phyloP scores from a whole-genome alignment of 139 green algal genomes.

The Asterochloris erici region DNA sequence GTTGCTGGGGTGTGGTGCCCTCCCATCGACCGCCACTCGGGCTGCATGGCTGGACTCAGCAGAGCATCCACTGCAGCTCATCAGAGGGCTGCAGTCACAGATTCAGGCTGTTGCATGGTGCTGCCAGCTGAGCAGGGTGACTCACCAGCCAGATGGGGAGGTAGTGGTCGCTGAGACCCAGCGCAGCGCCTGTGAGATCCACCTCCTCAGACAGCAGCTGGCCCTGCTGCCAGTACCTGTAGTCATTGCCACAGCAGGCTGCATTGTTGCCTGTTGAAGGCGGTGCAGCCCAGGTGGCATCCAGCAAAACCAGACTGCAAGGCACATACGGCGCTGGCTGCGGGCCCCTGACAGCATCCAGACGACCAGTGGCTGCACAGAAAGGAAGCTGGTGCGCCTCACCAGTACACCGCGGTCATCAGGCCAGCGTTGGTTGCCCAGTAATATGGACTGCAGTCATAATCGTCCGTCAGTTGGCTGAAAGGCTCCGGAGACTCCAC shows the following conservation, averaged over 20 bases:
- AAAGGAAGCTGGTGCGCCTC: neutral
- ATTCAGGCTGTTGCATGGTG: too few species aligned
- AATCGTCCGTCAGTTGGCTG: too few species aligned
- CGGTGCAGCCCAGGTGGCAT: neutral
- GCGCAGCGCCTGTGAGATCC: too few species aligned
- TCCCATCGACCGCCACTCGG: too few species aligned
- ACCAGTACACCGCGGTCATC: neutral
- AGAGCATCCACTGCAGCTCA: too few species aligned
- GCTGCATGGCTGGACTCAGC: too few species aligned
- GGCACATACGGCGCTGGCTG: neutral
- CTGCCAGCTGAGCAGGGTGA: too few species aligned
- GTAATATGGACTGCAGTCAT: neutral
- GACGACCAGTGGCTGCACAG: neutral
- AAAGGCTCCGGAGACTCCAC: too few species aligned
- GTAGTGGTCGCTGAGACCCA: too few species aligned
- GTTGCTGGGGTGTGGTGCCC: neutral
- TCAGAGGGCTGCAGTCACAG: too few species aligned
- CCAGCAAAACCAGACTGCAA: neutral
- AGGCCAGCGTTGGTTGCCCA: conserved; percentile 5
- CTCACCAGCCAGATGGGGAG: too few species aligned
- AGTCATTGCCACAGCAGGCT: neutral
- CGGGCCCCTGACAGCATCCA: neutral
- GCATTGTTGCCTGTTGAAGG: neutral
- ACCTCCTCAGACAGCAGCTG: too few species aligned
- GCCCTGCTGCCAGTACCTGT: neutral